Base-by-base conservation (phyloP, 176 grass and related monocot species). In the Panicum miliaceum region DNA sequence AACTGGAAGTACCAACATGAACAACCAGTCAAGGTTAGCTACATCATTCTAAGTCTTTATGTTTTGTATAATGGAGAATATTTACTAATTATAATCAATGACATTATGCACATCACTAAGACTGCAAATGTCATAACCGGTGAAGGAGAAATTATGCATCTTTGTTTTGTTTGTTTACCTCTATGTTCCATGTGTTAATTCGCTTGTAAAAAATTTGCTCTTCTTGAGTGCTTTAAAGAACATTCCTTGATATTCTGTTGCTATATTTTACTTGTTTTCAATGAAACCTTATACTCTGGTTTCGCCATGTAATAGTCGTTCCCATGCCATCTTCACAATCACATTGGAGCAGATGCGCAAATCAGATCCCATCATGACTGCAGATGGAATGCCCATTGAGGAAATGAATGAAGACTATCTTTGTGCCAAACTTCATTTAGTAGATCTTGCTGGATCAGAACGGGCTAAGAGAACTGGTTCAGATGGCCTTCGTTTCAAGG, bases 311-410 rank as follows among this genome's bases (percentile, higher is more conserved):
- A 85, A 92, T 92, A 99, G 97, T 89, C 93, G 97, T 92, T 99
- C 97, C 89, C 97, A 99, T 96, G 97, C 93, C 84, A 99, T 99
- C 91, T 99, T 99, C 90, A 99, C 97, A 90, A 99, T 99, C 89
- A 99, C 93, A 89, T 96, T 99, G 91, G 97, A 99, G 93, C 97
- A 99, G 93, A 94, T 99, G 91, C 91, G 91, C 50, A 99, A 96
- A 95, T 56, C 86, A 88, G 91, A 92, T 48, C 88, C 93, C 52
- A 79, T 87, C 71, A 81, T 89, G 81, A 77, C 77, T 82, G 76
- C 76, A 80, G 93, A 99, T 57, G 91, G 96, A 83, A 81, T 90
- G 76, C 85, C 76, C 67, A 84, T 90, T 37, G 97, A 99, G 40
- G 97, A 99, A 22, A 81, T 94, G 58, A 94, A 80, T 86, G 97